phyloP scores from a whole-genome alignment of 768 basidiomycete species.

The Royoungia palumana region DNA sequence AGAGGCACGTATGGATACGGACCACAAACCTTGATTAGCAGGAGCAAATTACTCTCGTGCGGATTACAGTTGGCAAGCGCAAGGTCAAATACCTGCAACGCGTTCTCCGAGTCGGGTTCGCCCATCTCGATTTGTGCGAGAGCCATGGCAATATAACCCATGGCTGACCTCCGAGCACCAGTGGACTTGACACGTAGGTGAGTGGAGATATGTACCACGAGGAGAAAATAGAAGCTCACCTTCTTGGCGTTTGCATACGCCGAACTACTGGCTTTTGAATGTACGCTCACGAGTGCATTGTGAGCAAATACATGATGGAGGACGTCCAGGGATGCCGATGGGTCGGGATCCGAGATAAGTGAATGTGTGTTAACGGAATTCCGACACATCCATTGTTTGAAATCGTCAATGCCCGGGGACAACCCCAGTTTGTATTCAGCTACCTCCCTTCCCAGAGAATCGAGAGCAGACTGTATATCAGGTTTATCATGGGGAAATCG shows the following conservation, averaged over 20 bases:
- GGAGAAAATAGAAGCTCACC: background rate
- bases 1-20: too few relatives aligned
- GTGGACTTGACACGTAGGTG: background rate
- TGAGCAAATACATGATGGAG: background rate
- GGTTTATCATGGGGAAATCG: too few relatives aligned
- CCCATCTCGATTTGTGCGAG: slow-evolving; percentile 2
- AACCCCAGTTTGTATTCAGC: too few relatives aligned
- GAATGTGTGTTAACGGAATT: background rate
- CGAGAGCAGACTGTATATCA: too few relatives aligned
- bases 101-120: background rate
- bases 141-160: slow-evolving; percentile 6
- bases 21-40: slow-evolving; percentile 5
- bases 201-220: too few relatives aligned
- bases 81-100: slow-evolving; percentile 2
- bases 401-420: background rate
- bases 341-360: background rate
- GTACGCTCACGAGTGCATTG: background rate
- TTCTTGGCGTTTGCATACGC: background rate
- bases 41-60: background rate
- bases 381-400: background rate
- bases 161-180: background rate
- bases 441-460: too few relatives aligned
- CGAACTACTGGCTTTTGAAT: background rate
- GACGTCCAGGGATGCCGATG: background rate
- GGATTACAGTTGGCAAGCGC: background rate